phyloP scores from a whole-genome alignment of 768 basidiomycete species.

The Mycena kentingensis region DNA sequence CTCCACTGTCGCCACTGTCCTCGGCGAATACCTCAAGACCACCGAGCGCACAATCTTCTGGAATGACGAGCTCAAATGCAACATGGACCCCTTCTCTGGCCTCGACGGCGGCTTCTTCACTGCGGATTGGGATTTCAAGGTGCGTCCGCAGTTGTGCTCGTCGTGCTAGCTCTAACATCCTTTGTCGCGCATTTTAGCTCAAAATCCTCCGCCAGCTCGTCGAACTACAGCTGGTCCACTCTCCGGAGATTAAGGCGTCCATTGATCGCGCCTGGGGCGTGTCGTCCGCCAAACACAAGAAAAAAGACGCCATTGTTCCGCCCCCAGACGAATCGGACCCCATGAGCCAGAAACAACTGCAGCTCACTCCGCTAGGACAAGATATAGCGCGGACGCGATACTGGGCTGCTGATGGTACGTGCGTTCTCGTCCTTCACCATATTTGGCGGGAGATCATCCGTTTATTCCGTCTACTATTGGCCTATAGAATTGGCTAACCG shows the following conservation, averaged over 20 bases:
- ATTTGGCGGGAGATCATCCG: conserved; percentile 58
- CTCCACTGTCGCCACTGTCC: conserved; percentile 65
- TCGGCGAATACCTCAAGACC: conserved; percentile 72
- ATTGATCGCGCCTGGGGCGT: conserved; percentile 90
- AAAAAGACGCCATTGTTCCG: conserved; percentile 59
- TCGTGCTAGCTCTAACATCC: conserved; percentile 21
- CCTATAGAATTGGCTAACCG: background rate
- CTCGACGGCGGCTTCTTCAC: conserved; percentile 76
- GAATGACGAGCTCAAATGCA: conserved; percentile 66
- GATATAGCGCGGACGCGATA: conserved; percentile 76
- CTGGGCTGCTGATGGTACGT: conserved; percentile 90
- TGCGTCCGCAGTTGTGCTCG: conserved; percentile 40
- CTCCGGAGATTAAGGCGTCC: conserved; percentile 62
- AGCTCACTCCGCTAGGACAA: conserved; percentile 74
- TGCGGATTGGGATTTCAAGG: conserved; percentile 83
- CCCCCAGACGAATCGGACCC: conserved; percentile 62
- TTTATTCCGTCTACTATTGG: conserved; percentile 39
- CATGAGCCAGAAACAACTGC: conserved; percentile 65
- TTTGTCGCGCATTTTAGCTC: conserved; percentile 51
- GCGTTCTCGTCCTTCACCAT: conserved; percentile 46
- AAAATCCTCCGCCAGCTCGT: conserved; percentile 82
- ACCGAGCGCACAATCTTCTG: conserved; percentile 79
- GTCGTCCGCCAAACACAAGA: conserved; percentile 82
- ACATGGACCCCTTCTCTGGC: conserved; percentile 72
- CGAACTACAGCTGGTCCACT: conserved; percentile 78